phyloP scores from a whole-genome alignment of 2,329 filamentous ascomycete genomes.

The Pseudopithomyces chartarum region DNA sequence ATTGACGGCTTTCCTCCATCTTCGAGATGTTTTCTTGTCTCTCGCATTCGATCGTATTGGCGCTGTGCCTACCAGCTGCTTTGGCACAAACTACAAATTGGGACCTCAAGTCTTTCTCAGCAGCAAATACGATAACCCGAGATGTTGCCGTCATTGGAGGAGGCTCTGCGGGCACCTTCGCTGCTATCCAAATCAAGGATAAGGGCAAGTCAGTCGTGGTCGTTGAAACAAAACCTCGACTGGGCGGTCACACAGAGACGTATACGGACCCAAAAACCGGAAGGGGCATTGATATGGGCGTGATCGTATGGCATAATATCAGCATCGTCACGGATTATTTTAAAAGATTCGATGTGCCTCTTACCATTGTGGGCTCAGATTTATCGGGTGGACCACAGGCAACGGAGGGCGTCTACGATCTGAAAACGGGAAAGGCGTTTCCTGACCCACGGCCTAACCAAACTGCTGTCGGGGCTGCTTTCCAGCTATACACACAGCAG shows the following conservation, averaged over 20 bases:
- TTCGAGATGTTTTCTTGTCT: neutral
- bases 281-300: constrained; percentile 41
- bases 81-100: neutral
- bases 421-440: neutral
- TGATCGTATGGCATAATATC: constrained; percentile 43
- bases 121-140: neutral
- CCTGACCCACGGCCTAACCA: neutral
- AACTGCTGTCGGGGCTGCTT: neutral
- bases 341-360: neutral
- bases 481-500: neutral
- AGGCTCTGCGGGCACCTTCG: constrained; percentile 48
- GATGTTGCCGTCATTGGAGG: constrained; percentile 51
- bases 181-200: constrained; percentile 48
- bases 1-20: too few relatives aligned
- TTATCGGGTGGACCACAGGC: neutral
- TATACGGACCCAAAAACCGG: constrained; percentile 47
- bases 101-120: neutral
- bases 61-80: neutral
- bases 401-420: neutral
- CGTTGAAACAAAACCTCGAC: constrained; percentile 43
- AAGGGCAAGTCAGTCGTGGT: constrained; percentile 45
- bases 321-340: constrained; percentile 10
- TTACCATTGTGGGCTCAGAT: neutral
- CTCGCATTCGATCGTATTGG: neutral
- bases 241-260: constrained; percentile 58